Percentiles rank a stretch among this genome's conserved stretches.
These are phyloP conservation scores for Thermoascus crustaceus DNA, from an alignment of 2,329 filamentous ascomycete species.

Conservation along the genomic window DNA sequence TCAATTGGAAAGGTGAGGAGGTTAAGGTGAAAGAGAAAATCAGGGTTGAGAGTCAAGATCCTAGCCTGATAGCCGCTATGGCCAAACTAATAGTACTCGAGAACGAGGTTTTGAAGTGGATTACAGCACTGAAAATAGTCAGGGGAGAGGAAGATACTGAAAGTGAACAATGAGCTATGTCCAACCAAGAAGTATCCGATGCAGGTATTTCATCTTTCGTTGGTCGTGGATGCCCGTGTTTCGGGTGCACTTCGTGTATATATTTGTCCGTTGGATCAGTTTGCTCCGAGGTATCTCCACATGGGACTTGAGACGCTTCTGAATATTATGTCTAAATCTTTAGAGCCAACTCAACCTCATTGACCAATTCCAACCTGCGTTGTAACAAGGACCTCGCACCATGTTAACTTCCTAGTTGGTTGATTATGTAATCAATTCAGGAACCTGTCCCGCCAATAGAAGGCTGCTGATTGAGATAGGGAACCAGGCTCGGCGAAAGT, in stretches of 20 bases:
- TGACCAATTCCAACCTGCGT: too few relatives aligned
- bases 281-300: too few relatives aligned
- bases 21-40: slow-evolving; percentile 87
- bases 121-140: slow-evolving; percentile 65
- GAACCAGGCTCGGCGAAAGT: slow-evolving; percentile 21
- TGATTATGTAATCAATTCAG: too few relatives aligned
- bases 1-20: slow-evolving; percentile 60
- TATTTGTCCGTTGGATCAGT: too few relatives aligned
- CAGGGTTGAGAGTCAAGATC: slow-evolving; percentile 79
- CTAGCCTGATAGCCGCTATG: slow-evolving; percentile 71
- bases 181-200: too few relatives aligned
- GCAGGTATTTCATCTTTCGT: not conserved
- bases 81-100: slow-evolving; percentile 75
- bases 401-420: too few relatives aligned
- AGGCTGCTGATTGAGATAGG: slow-evolving; percentile 17
- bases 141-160: slow-evolving; percentile 56
- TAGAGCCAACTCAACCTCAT: too few relatives aligned
- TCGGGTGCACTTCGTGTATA: too few relatives aligned
- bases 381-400: too few relatives aligned
- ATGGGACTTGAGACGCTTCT: too few relatives aligned
- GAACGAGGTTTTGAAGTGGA: slow-evolving; percentile 61
- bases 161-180: slow-evolving; percentile 17
- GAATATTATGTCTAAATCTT: too few relatives aligned
- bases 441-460: slow-evolving; percentile 26
- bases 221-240: too few relatives aligned